Conservation (phyloP, 805 yeast species). For the Ascoidea rubescens region DNA sequence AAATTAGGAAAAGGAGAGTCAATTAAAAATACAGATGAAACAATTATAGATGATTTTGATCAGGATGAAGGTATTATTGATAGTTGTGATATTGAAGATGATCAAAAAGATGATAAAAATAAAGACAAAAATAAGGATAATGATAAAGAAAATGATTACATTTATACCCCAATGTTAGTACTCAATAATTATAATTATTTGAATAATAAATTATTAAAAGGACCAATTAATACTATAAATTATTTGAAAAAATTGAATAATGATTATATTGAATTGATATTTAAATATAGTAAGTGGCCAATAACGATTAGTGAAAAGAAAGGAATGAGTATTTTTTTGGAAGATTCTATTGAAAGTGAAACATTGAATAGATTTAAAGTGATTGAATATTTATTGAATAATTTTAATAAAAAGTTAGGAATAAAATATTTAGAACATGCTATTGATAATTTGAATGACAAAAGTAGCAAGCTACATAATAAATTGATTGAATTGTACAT, state of each 20-base stretch:
- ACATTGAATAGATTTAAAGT: conserved; percentile 40
- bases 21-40: conserved; percentile 1
- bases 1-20: conserved; percentile 15
- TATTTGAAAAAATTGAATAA: conserved; percentile 44
- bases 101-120: conserved; percentile 4
- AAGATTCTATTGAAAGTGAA: conserved; percentile 46
- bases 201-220: conserved; percentile 13
- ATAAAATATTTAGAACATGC: conserved; percentile 39
- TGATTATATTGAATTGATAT: conserved; percentile 35
- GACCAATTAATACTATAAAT: conserved; percentile 32
- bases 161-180: background rate
- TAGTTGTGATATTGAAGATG: background rate
- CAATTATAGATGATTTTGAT: background rate
- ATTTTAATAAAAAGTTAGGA: conserved; percentile 17
- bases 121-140: conserved; percentile 8
- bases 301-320: conserved; percentile 22
- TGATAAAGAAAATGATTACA: background rate
- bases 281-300: conserved; percentile 42
- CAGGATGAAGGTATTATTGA: background rate
- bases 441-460: conserved; percentile 25
- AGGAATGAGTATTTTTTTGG: conserved; percentile 24
- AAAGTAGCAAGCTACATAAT: conserved; percentile 25
- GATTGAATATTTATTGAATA: conserved; percentile 30
- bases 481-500: conserved; percentile 33
- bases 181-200: background rate